Conservation (phyloP, 441 rosid genomes). For the Erysimum cheiri region DNA sequence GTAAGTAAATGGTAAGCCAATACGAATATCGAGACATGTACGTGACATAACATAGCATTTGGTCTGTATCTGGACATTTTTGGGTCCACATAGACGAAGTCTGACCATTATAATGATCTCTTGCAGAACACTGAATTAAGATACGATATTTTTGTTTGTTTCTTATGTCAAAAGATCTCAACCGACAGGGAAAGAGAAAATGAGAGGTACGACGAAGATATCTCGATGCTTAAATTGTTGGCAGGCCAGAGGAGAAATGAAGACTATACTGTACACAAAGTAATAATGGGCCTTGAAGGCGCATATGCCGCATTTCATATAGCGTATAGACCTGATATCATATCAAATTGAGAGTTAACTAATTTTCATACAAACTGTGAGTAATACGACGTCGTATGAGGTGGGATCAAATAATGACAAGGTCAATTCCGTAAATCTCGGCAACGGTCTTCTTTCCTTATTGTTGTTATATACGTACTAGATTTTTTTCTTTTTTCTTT, state of each 20-base stretch:
- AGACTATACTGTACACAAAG: neutral
- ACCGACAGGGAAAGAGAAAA: slow-evolving; percentile 41
- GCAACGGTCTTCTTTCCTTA: slow-evolving; percentile 41
- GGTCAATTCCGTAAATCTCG: slow-evolving; percentile 52
- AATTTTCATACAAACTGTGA: too few relatives aligned
- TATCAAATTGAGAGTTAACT: too few relatives aligned
- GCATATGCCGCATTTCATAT: neutral
- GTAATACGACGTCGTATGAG: slow-evolving; percentile 15
- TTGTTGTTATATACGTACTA: too few relatives aligned
- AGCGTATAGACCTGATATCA: too few relatives aligned
- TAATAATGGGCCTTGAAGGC: slow-evolving; percentile 33
- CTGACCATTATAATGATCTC: slow-evolving; percentile 43
- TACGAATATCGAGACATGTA: slow-evolving; percentile 47
- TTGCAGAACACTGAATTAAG: slow-evolving; percentile 41
- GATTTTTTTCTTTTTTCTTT: slow-evolving; percentile 26
- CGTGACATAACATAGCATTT: slow-evolving; percentile 44
- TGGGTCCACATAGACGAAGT: slow-evolving; percentile 40
- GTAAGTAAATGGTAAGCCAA: slow-evolving; percentile 37
- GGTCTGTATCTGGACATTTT: slow-evolving; percentile 38
- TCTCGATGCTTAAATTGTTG: slow-evolving; percentile 1
- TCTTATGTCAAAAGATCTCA: slow-evolving; percentile 28
- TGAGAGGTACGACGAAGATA: slow-evolving; percentile 36
- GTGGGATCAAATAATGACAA: slow-evolving; percentile 1
- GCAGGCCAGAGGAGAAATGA: neutral
- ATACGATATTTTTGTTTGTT: slow-evolving; percentile 19